Conservation (phyloP, 192 early-diverging fungal species). For the Dimargaris cristalligena region DNA sequence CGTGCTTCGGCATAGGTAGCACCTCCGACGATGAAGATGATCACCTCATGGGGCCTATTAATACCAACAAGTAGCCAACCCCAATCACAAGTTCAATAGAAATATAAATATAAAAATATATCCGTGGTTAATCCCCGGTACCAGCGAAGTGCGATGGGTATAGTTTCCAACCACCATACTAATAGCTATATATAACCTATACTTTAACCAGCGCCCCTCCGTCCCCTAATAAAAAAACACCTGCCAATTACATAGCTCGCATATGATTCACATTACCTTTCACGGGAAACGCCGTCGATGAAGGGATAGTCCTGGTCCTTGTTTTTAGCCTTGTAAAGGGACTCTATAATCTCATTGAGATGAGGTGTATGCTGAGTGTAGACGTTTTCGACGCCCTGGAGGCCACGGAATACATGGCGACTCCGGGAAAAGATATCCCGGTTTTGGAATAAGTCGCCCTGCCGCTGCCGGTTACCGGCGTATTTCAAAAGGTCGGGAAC, state of each 20-base stretch:
- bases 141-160: too few species aligned
- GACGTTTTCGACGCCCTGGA: constrained; percentile 93
- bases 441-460: constrained; percentile 81
- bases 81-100: too few species aligned
- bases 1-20: constrained; percentile 83
- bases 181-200: too few species aligned
- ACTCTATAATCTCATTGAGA: constrained; percentile 62
- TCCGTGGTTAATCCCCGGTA: too few species aligned
- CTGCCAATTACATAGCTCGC: too few species aligned
- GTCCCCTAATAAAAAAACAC: too few species aligned
- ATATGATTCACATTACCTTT: too few species aligned
- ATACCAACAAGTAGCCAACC: too few species aligned
- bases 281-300: constrained; percentile 31
- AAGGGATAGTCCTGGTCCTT: constrained; percentile 66
- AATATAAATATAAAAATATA: too few species aligned
- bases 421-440: constrained; percentile 71
- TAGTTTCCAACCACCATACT: too few species aligned
- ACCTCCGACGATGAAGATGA: constrained; percentile 95
- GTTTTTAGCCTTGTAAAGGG: constrained; percentile 61
- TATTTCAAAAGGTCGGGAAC: constrained; percentile 58
- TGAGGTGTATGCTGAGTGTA: constrained; percentile 91
- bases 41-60: constrained; percentile 75
- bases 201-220: too few species aligned
- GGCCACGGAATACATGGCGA: constrained; percentile 79
- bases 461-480: constrained; percentile 58